A percentile compares a stretch with the other conserved stretches of the same genome.
These are phyloP conservation scores for Agaricus subrufescens DNA, from an alignment of 768 basidiomycete genomes.

Conservation along the genomic window DNA sequence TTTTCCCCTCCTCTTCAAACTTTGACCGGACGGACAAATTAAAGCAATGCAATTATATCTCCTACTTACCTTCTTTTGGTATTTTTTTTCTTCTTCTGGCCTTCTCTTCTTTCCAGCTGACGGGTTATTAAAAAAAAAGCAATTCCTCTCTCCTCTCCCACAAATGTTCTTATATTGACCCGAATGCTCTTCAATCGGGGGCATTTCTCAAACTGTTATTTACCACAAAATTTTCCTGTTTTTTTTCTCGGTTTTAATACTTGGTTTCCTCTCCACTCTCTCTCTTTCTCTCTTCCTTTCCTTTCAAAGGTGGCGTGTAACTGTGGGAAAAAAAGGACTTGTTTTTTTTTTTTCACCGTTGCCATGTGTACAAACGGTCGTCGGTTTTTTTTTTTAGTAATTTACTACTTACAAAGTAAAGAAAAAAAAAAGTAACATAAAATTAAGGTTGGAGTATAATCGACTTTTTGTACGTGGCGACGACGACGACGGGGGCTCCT, in stretches of 20 bases:
- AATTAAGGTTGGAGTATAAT: too few species aligned
- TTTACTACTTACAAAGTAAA: too few species aligned
- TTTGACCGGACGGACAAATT: constrained; percentile 8
- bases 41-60: constrained; percentile 2
- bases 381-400: not conserved
- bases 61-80: constrained; percentile 4
- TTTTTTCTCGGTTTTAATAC: not conserved
- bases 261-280: not conserved
- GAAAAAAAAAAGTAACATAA: too few species aligned
- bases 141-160: not conserved
- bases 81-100: not conserved
- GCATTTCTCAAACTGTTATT: not conserved
- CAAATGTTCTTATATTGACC: constrained; percentile 10
- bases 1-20: not conserved
- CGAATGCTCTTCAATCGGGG: constrained; percentile 11
- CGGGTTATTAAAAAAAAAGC: constrained; percentile 3
- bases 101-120: not conserved
- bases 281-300: not conserved
- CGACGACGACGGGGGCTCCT: too few species aligned
- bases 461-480: too few species aligned
- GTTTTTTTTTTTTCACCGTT: not conserved
- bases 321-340: not conserved
- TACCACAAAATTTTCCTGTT: not conserved
- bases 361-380: constrained; percentile 1
- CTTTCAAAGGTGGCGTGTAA: not conserved